These are phyloP conservation scores for Malus hybrid DNA, from an alignment of 331 rosid species.

Conservation along the genomic window DNA sequence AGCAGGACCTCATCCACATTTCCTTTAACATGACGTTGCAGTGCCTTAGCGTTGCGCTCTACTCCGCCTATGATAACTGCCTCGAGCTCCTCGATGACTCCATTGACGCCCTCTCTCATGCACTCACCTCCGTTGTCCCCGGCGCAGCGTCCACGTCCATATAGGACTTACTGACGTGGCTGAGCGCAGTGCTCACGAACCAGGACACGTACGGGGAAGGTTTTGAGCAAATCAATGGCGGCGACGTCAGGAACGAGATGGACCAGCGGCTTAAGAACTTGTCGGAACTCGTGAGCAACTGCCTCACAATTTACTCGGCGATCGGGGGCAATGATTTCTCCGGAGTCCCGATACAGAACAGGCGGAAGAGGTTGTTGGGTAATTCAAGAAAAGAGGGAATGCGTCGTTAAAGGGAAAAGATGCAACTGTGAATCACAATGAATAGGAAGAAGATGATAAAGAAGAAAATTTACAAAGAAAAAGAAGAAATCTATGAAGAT, in stretches of 20 bases:
- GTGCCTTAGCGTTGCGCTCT: constrained; percentile 52
- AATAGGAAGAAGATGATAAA: no score
- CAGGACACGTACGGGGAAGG: constrained; percentile 89
- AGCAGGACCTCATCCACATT: constrained; percentile 79
- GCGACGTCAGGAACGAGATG: constrained; percentile 45
- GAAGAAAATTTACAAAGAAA: no score
- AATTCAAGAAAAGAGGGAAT: neutral
- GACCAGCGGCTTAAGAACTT: constrained; percentile 33
- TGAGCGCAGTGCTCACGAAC: constrained; percentile 76
- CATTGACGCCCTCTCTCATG: constrained; percentile 46
- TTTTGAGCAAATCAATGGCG: constrained; percentile 30
- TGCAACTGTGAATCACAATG: no score
- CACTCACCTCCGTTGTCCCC: constrained; percentile 31
- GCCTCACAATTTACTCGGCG: constrained; percentile 59
- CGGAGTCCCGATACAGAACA: constrained; percentile 69
- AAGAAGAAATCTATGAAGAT: no score
- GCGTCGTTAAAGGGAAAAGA: no score
- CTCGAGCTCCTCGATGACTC: constrained; percentile 76
- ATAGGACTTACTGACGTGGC: constrained; percentile 77
- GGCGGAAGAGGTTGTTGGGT: constrained; percentile 26
- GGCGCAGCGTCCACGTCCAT: neutral
- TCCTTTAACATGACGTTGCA: constrained; percentile 80
- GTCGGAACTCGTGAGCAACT: constrained; percentile 67
- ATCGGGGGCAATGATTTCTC: constrained; percentile 38
- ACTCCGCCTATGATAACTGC: constrained; percentile 69